phyloP scores from a whole-genome alignment of 495 filamentous ascomycete species.

The Talaromyces liani region DNA sequence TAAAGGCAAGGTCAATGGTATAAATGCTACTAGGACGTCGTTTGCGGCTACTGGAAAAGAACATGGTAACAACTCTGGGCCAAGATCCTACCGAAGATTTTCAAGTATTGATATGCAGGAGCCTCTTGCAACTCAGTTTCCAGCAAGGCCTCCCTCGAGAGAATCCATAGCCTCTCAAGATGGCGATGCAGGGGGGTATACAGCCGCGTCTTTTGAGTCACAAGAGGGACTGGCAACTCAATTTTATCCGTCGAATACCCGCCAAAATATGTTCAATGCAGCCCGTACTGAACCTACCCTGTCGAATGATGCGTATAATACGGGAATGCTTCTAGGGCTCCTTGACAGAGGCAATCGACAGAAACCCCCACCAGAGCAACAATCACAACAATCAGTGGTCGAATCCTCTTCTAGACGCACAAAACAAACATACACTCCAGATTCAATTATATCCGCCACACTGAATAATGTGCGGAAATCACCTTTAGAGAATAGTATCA shows the following conservation, averaged over 20 bases:
- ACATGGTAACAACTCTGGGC: not conserved
- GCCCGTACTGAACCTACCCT: not conserved
- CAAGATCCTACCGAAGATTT: not conserved
- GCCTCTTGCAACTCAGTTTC: not conserved
- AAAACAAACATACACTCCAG: not conserved
- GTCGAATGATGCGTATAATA: not conserved
- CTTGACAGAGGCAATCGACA: not conserved
- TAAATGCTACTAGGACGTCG: not conserved
- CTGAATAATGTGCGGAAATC: not conserved
- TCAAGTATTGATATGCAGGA: not conserved
- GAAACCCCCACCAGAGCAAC: not conserved
- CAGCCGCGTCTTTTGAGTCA: not conserved
- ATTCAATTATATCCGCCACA: not conserved
- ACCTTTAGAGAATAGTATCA: not conserved
- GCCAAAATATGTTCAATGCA: not conserved
- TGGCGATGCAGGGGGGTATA: not conserved
- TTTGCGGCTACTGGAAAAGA: not conserved
- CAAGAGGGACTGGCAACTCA: constrained; percentile 1
- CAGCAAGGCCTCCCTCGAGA: not conserved
- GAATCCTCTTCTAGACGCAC: not conserved
- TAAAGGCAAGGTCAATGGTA: not conserved
- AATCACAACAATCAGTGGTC: not conserved
- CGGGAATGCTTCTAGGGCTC: not conserved
- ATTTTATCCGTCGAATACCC: not conserved
- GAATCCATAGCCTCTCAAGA: not conserved